Evolutionary conservation across 2,329 filamentous ascomycete species (phyloP).

Genomic region (Teratosphaeria nubilosa): DNA sequence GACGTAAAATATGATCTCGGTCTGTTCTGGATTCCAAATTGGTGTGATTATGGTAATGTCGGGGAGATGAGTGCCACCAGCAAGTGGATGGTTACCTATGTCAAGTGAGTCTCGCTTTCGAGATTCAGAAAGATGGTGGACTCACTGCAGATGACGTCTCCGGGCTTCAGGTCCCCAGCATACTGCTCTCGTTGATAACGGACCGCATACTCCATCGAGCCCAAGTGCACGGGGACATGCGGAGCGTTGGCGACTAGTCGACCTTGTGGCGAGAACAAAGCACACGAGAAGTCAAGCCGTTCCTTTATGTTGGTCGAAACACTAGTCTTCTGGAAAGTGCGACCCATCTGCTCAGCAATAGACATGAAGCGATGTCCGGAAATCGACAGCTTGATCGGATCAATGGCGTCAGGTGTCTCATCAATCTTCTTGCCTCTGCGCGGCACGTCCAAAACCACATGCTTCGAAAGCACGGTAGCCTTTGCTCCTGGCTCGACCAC

Average conservation of each 20-base stretch:
- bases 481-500: slow-evolving; percentile 30
- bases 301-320: slow-evolving; percentile 43
- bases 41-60: slow-evolving; percentile 35
- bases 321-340: slow-evolving; percentile 45
- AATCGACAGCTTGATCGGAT: slow-evolving; percentile 45
- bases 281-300: slow-evolving; percentile 35
- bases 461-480: slow-evolving; percentile 28
- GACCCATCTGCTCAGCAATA: slow-evolving; percentile 50
- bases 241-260: slow-evolving; percentile 34
- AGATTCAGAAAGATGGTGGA: too few relatives aligned
- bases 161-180: slow-evolving; percentile 26
- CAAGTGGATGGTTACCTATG: slow-evolving; percentile 27
- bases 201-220: slow-evolving; percentile 35
- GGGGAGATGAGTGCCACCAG: slow-evolving; percentile 33
- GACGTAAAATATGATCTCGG: slow-evolving; percentile 29
- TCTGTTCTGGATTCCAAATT: slow-evolving; percentile 22
- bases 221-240: slow-evolving; percentile 34
- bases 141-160: slow-evolving; percentile 30
- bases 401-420: slow-evolving; percentile 20
- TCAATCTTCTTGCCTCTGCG: slow-evolving; percentile 11
- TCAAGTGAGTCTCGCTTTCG: too few relatives aligned
- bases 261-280: slow-evolving; percentile 34
- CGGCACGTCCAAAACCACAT: slow-evolving; percentile 30
- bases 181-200: slow-evolving; percentile 29
- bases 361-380: slow-evolving; percentile 50